These are phyloP conservation scores for Xerocomellus dryophilus DNA, from an alignment of 768 basidiomycete genomes.

Conservation along the genomic window DNA sequence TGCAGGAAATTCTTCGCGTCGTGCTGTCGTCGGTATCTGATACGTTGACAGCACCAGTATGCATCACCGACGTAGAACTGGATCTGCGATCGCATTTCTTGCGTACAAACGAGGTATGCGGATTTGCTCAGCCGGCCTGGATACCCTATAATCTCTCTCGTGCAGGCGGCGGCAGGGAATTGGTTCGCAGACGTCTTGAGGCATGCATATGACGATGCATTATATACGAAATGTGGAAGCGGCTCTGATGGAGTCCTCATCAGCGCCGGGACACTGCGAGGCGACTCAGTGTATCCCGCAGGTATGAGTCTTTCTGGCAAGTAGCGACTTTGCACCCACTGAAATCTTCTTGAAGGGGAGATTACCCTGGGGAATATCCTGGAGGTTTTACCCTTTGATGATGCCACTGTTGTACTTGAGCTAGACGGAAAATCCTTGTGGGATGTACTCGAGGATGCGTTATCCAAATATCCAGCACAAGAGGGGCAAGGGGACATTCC, in stretches of 20 bases:
- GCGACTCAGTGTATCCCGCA: conserved; percentile 81
- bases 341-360: conserved; percentile 42
- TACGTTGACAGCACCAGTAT: conserved; percentile 72
- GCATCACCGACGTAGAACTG: conserved; percentile 61
- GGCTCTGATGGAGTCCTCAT: conserved; percentile 81
- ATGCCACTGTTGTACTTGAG: conserved; percentile 78
- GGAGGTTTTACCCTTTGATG: conserved; percentile 87
- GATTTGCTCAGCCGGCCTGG: not conserved
- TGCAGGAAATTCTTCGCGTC: conserved; percentile 57
- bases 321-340: not conserved
- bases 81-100: conserved; percentile 76
- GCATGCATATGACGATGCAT: conserved; percentile 76
- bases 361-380: conserved; percentile 84
- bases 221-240: conserved; percentile 53
- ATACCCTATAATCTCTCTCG: not conserved
- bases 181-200: conserved; percentile 85
- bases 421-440: conserved; percentile 76
- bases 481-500: conserved; percentile 64
- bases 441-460: conserved; percentile 70
- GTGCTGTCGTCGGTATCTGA: conserved; percentile 67
- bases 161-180: conserved; percentile 66
- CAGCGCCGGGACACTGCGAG: conserved; percentile 80
- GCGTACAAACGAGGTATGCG: conserved; percentile 63
- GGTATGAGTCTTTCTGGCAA: conserved; percentile 40
- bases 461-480: conserved; percentile 82